Conservation (phyloP, 164 flowering plant species). For the Taxillus chinensis region DNA sequence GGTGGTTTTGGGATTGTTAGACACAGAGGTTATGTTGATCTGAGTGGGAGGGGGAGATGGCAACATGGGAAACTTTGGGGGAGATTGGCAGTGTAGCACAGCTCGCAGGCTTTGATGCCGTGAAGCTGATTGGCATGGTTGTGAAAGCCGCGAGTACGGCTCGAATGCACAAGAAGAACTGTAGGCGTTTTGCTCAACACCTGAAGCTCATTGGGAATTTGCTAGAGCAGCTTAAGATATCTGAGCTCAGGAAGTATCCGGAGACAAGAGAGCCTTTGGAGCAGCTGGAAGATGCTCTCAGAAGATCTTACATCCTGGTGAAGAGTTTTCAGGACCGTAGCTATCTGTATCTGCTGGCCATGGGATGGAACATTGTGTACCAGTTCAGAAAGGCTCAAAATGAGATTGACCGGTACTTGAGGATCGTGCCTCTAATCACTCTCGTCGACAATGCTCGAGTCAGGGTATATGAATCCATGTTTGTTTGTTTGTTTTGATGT, state of each 20-base stretch:
- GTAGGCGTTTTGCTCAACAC: constrained; percentile 87
- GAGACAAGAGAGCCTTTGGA: constrained; percentile 94
- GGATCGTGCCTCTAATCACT: constrained; percentile 77
- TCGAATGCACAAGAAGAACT: constrained; percentile 89
- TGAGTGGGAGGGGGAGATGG: constrained; percentile 20
- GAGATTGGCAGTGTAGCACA: constrained; percentile 75
- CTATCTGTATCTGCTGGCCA: constrained; percentile 78
- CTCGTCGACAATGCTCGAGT: constrained; percentile 86
- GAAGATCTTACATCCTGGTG: constrained; percentile 75
- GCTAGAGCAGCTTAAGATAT: constrained; percentile 75
- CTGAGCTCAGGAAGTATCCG: constrained; percentile 84
- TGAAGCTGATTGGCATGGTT: constrained; percentile 61
- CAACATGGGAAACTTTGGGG: constrained; percentile 66
- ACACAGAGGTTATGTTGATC: neutral
- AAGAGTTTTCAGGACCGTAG: constrained; percentile 91
- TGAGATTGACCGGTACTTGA: constrained; percentile 83
- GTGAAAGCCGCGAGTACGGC: constrained; percentile 87
- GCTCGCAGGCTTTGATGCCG: constrained; percentile 76
- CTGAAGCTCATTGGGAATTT: constrained; percentile 86
- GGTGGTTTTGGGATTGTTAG: too few species aligned
- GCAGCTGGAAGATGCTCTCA: constrained; percentile 85
- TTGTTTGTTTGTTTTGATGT: too few species aligned
- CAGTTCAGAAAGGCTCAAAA: constrained; percentile 86
- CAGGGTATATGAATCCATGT: constrained; percentile 38
- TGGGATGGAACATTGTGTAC: constrained; percentile 97